Evolutionary conservation across 441 rosid genomes (phyloP).

Genomic region (Erysimum pusillum): DNA sequence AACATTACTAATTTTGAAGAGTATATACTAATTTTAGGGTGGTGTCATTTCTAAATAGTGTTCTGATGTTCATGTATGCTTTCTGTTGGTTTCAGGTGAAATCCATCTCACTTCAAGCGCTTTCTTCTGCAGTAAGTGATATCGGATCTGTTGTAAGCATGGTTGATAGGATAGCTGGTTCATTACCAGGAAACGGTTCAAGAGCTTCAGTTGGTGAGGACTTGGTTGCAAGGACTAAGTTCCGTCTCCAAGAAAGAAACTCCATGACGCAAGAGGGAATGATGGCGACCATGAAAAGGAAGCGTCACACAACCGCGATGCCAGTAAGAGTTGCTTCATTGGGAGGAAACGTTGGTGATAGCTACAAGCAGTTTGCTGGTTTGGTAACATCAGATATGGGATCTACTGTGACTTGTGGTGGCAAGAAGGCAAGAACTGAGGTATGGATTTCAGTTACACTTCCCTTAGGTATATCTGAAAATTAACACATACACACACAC

Average conservation of each 20-base stretch:
- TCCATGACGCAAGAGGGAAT: constrained; percentile 79
- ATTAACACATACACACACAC: constrained; percentile 3
- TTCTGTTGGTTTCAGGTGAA: constrained; percentile 70
- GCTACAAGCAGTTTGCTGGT: constrained; percentile 70
- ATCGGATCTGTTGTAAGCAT: constrained; percentile 88
- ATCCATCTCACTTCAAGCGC: constrained; percentile 69
- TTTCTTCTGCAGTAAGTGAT: constrained; percentile 82
- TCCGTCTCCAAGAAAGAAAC: constrained; percentile 83
- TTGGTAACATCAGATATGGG: constrained; percentile 80
- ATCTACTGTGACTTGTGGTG: constrained; percentile 84
- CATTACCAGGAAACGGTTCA: constrained; percentile 91
- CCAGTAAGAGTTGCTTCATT: constrained; percentile 74
- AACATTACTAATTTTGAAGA: constrained; percentile 17
- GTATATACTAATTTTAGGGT: not conserved
- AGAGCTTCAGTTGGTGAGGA: constrained; percentile 97
- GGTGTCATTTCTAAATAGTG: constrained; percentile 9
- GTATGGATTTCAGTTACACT: constrained; percentile 51
- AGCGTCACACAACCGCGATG: constrained; percentile 80
- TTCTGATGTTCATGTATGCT: constrained; percentile 27
- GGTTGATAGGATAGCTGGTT: constrained; percentile 90
- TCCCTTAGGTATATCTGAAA: constrained; percentile 22
- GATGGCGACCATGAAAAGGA: constrained; percentile 76
- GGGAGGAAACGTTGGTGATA: constrained; percentile 80
- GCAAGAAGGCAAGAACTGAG: constrained; percentile 80
- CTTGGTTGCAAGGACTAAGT: constrained; percentile 87